Conservation (phyloP, 306 rosid genomes). For the Lupinus albus region DNA sequence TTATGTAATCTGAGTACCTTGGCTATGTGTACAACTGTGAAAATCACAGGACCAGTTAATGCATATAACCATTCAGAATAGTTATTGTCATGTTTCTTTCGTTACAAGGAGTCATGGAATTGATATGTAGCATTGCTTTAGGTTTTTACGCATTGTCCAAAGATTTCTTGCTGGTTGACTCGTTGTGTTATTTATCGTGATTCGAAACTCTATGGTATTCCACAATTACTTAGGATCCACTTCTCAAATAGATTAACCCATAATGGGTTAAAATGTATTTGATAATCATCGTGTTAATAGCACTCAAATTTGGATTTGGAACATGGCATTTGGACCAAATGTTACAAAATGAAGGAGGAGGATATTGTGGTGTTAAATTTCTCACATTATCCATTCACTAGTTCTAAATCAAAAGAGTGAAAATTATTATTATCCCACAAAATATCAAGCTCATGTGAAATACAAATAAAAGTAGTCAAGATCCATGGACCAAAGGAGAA, state of each 20-base stretch:
- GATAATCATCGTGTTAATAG: too few species aligned
- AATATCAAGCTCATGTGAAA: constrained; percentile 28
- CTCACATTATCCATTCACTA: not conserved
- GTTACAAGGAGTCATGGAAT: not conserved
- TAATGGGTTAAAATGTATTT: too few species aligned
- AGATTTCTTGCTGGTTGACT: too few species aligned
- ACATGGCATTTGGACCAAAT: too few species aligned
- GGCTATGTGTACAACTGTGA: constrained; percentile 17
- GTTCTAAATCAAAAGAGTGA: not conserved
- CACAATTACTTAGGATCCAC: not conserved
- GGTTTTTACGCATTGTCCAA: not conserved
- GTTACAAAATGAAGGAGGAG: too few species aligned
- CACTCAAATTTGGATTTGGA: too few species aligned
- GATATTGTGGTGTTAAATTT: not conserved
- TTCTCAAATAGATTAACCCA: too few species aligned
- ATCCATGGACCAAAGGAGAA: constrained; percentile 3
- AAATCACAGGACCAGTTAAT: constrained; percentile 21
- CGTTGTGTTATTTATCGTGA: not conserved
- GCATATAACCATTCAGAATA: constrained; percentile 20
- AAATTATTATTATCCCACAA: constrained; percentile 23
- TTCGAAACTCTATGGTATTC: not conserved
- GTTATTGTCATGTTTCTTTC: not conserved
- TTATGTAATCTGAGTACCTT: constrained; percentile 30
- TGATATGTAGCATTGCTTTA: constrained; percentile 2
- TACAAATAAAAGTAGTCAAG: constrained; percentile 22